A percentile compares a stretch with the other conserved stretches of the same genome.
These are phyloP conservation scores for Pichia californica DNA, from an alignment of 805 yeast species.

Conservation along the genomic window DNA sequence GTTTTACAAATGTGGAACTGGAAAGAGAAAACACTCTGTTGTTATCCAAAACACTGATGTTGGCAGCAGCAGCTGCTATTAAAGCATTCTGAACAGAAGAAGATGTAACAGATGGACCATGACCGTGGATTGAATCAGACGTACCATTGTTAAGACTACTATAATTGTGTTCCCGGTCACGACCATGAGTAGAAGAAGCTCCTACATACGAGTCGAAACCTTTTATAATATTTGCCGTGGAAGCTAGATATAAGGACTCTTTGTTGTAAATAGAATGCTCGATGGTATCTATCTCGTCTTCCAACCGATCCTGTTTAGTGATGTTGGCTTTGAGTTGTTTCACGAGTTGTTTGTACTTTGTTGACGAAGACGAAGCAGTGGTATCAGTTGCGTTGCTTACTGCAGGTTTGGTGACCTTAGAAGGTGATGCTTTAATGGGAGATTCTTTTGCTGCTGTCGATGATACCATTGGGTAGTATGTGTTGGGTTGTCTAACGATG, in stretches of 20 bases:
- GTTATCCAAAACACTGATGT: background rate
- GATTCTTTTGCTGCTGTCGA: background rate
- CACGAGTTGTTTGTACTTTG: slow-evolving; percentile 60
- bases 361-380: background rate
- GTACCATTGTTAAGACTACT: slow-evolving; percentile 2
- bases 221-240: slow-evolving; percentile 76
- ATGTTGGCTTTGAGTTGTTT: slow-evolving; percentile 61
- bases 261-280: slow-evolving; percentile 77
- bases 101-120: background rate
- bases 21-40: slow-evolving; percentile 8
- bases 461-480: too few relatives aligned
- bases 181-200: background rate
- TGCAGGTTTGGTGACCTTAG: background rate
- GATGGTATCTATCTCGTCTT: slow-evolving; percentile 50
- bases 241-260: slow-evolving; percentile 67
- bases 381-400: background rate
- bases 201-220: slow-evolving; percentile 57
- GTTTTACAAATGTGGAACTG: slow-evolving; percentile 4
- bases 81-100: background rate
- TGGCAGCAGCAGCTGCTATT: slow-evolving; percentile 2
- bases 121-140: background rate
- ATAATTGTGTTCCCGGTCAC: background rate
- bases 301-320: slow-evolving; percentile 55
- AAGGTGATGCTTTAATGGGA: background rate
- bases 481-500: too few relatives aligned